phyloP scores from a whole-genome alignment of 1,139 yeast species.

The Saccharomyces hybrid region DNA sequence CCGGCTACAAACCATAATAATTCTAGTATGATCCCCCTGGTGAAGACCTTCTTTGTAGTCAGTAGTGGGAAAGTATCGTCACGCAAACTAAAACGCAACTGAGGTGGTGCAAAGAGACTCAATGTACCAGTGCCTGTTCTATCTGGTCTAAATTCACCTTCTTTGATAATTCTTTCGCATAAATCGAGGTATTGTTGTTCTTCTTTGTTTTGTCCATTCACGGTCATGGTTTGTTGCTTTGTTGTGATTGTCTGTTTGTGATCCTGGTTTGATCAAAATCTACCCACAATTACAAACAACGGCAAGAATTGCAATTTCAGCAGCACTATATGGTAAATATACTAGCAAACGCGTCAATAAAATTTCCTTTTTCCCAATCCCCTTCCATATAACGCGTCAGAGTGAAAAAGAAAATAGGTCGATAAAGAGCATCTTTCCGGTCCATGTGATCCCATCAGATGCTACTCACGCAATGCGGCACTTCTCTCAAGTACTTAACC shows the following conservation, averaged over 20 bases:
- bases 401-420: neutral
- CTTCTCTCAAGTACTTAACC: too few relatives aligned
- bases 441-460: neutral
- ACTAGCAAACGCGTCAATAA: neutral
- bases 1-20: slow-evolving; percentile 90
- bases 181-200: slow-evolving; percentile 84
- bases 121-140: slow-evolving; percentile 96
- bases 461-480: neutral
- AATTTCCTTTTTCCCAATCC: neutral
- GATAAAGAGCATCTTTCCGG: neutral
- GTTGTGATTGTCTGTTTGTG: neutral
- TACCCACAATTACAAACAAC: neutral
- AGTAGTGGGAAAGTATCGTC: slow-evolving; percentile 74
- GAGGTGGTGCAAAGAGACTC: slow-evolving; percentile 92
- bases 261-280: neutral
- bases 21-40: slow-evolving; percentile 83
- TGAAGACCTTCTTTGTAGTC: slow-evolving; percentile 88
- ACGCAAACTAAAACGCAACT: slow-evolving; percentile 69
- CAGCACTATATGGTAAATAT: neutral
- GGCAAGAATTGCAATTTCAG: neutral
- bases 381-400: neutral
- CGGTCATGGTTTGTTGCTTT: slow-evolving; percentile 1
- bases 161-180: slow-evolving; percentile 63
- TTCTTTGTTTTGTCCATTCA: slow-evolving; percentile 37
- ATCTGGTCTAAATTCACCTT: slow-evolving; percentile 89